Evolutionary conservation across 2,329 filamentous ascomycete genomes (phyloP).

Genomic region (Allantophomopsis cytisporea): DNA sequence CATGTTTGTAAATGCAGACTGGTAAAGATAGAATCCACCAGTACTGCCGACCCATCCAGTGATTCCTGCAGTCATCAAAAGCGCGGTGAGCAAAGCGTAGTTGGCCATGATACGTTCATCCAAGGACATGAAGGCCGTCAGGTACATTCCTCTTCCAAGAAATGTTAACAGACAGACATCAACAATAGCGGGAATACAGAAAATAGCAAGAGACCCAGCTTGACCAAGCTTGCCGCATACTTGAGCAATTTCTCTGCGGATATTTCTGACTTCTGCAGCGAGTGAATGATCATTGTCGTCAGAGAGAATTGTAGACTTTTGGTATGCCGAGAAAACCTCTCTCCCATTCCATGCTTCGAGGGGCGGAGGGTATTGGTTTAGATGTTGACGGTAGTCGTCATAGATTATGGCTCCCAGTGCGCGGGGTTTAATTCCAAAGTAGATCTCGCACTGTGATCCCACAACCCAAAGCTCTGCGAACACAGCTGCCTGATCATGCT

Average conservation of each 20-base stretch:
- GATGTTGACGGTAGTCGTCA: constrained; percentile 11
- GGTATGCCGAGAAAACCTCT: constrained; percentile 22
- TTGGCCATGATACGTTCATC: constrained; percentile 37
- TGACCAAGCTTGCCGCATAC: constrained; percentile 12
- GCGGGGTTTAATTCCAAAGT: constrained; percentile 34
- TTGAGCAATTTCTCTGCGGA: not conserved
- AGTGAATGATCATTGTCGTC: constrained; percentile 1
- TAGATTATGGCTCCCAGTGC: constrained; percentile 16
- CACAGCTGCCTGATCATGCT: constrained; percentile 47
- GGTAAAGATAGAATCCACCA: constrained; percentile 46
- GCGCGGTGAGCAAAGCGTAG: constrained; percentile 40
- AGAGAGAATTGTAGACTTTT: constrained; percentile 7
- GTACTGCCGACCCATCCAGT: constrained; percentile 50
- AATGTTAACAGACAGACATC: constrained; percentile 46
- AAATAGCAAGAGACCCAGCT: constrained; percentile 39
- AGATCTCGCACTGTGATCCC: constrained; percentile 47
- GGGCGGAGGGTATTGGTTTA: constrained; percentile 13
- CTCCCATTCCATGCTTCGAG: constrained; percentile 10
- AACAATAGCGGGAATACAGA: constrained; percentile 46
- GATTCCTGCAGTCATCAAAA: constrained; percentile 44
- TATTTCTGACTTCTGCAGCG: constrained; percentile 13
- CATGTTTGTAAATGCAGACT: constrained; percentile 34
- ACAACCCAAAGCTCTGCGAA: constrained; percentile 51
- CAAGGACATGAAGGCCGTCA: constrained; percentile 40
- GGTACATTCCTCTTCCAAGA: constrained; percentile 44